Base-by-base conservation (phyloP, 768 basidiomycete species). In the Lyophyllum decastes region DNA sequence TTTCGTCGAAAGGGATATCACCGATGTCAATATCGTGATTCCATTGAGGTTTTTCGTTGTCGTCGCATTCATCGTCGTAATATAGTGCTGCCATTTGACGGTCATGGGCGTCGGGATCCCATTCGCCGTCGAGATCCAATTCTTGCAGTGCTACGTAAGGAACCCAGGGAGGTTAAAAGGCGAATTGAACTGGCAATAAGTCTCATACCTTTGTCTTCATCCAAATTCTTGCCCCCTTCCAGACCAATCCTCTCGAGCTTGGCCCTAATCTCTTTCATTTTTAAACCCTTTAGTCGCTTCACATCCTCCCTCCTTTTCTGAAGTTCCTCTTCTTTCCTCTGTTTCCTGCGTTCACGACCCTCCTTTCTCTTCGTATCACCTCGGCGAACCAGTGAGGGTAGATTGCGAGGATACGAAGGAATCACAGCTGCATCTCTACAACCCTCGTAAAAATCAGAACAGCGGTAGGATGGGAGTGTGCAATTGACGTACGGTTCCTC, bases 61-160 rank as follows among this genome's bases (percentile, higher is more conserved):
- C 71, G 16, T 45, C 71, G 27, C 61, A 69, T 34, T 76, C 79
- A 34, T 77, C 79, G 2, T 82, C 83, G 24, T 77, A 78, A 11
- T 94, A 92, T 24, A 98, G 68, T 21, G 78, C 81, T 0, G 82
- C 78, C 89, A 99, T 94, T 69, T 93, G 90, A 34, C 70, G 73
- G 61, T 97, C 94, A 67, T 97, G 92, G 54, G 84, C 83, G 11
- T 81, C 85, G 12, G 93, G 89, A 65, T 98, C 94, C 90, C 93
- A 98, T 45, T 98, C 95, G 1, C 86, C 92, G 11, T 98, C 95
- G 6, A 99, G 74, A 64, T 96, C 93, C 3, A 96, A 78, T 41
- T 82, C 83, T 52, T 80, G 75, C 50, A 94, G 71, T 2, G 84
- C 91, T 86, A 63, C 10, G 50, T 14, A 54, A 6, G 45, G 25